Evolutionary conservation across 768 basidiomycete species (phyloP), one percentile per base, ranked within the genome.

Genomic region (Pleurotus eryngii): DNA sequence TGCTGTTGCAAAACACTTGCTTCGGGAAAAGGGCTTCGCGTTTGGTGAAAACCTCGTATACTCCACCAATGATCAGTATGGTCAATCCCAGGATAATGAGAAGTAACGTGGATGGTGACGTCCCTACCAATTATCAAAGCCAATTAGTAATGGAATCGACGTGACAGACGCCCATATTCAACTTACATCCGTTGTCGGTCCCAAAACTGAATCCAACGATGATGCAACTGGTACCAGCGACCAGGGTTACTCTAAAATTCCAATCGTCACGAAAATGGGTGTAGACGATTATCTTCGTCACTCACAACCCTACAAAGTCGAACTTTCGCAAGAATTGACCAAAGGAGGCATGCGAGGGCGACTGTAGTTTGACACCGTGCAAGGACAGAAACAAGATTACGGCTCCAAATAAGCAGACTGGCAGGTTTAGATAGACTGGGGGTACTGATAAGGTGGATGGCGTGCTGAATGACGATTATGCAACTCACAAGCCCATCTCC

Each of bases 401-500:
- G 58, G 80, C 78, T 18, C 87, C 86, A 22, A 84, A 60, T 24
- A 81, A 66, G 67, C 87, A 89, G 55, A 93, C 74, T 17, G 91
- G 91, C 47, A 93, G 76, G 72, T 93, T 94, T 68, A 94, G 78
- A 68, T 85, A 92, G 69, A 94, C 91, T 93, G 69, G 39, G 46
- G 49, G 57, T 45, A 54, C 26, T n/a, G 65, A 57, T 60, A 49
- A 48, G 55, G 40, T 58, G 53, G 49, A 46, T 54, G 51, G 55
- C 49, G 58, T 55, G 43, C 20, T 48, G 60, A 55, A 60, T 59
- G 59, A 60, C 58, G 59, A 17, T 30, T 60, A 15, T 35, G 30
- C 30, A 24, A 79, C 91, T 74, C 72, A 93, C 91, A 94, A 53
- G 84, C 88, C 86, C 89, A 93, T 80, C 92, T 79, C 91, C 91